These are phyloP conservation scores for Marasmius fiardii DNA, from an alignment of 1,284 basidiomycete species.

Conservation along the genomic window DNA sequence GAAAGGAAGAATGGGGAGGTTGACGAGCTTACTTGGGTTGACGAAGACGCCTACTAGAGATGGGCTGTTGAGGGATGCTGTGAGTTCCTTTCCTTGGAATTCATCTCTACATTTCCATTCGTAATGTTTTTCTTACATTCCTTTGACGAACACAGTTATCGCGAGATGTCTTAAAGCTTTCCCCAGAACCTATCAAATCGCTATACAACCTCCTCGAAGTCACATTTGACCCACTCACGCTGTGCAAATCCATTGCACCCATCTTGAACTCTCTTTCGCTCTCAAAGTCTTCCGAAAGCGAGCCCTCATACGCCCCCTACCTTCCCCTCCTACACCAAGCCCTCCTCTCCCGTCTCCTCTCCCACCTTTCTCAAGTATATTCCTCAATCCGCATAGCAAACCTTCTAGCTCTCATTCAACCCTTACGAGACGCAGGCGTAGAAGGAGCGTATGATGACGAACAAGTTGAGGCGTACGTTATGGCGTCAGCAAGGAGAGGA, in stretches of 20 bases:
- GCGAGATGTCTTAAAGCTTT: slow-evolving; percentile 84
- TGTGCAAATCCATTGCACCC: slow-evolving; percentile 83
- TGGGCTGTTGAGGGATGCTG: slow-evolving; percentile 83
- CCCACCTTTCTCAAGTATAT: slow-evolving; percentile 94
- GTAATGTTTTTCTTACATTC: slow-evolving; percentile 7
- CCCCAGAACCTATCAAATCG: slow-evolving; percentile 71
- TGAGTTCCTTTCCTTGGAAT: slow-evolving; percentile 37
- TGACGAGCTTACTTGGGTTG: slow-evolving; percentile 88
- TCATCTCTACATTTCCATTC: too few relatives aligned
- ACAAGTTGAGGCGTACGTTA: slow-evolving; percentile 89
- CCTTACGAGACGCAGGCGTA: slow-evolving; percentile 56
- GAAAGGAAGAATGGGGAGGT: slow-evolving; percentile 72
- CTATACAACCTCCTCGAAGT: slow-evolving; percentile 93
- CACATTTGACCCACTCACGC: slow-evolving; percentile 92
- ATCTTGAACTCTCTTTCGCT: slow-evolving; percentile 67
- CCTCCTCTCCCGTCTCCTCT: slow-evolving; percentile 90
- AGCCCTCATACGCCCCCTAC: slow-evolving; percentile 72
- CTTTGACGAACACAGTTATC: slow-evolving; percentile 58
- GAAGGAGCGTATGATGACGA: slow-evolving; percentile 65
- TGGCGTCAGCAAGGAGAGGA: slow-evolving; percentile 87
- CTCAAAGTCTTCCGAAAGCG: slow-evolving; percentile 19
- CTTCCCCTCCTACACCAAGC: slow-evolving; percentile 90
- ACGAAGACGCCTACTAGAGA: slow-evolving; percentile 84
- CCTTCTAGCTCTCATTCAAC: slow-evolving; percentile 74
- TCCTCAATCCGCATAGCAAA: slow-evolving; percentile 81